Evolutionary conservation across 257 asterid genomes (phyloP), one percentile per base, ranked within the genome.

Genomic region (Scutellaria barbata): DNA sequence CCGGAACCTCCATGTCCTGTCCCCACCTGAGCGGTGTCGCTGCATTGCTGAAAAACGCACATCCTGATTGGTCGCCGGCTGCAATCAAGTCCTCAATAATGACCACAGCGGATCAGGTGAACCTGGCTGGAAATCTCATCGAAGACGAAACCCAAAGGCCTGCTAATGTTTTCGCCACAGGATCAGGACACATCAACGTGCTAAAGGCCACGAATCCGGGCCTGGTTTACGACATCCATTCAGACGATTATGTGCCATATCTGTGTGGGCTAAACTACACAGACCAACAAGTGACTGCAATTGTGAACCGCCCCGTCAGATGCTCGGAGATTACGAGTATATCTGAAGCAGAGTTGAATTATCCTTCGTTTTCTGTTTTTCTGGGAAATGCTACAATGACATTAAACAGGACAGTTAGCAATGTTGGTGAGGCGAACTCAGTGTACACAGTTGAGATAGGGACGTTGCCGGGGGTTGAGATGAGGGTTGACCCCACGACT

Each of bases 251-350:
- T 60, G 3, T 77, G 0, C 79, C 84, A 1, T 86, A 81, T 46
- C 41, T 83, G 6, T 86, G 90, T 10, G 88, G 90, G 7, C 55
- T 86, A 47, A 61, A 74, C 8, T 83, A 81, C 74, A 81, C 87
- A 0, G 10, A 37, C 59, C 35, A 46, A 30, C 53, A 83, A 8
- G 75, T 83, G 1, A 53, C 74, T 4, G 16, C 0, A 7, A 39
- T 79, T 14, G 3, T 72, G 3, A 72, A 69, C 1, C 56, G 53
- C 6, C 56, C 10, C 42, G 69, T 85, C n/a, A 66, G 61, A 22
- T 83, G 90, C 60, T 40, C 71, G 0, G 54, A 2, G 22, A 59
- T 18, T 18, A 22, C 62, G 7, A 76, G 68, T 56, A 73, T 83
- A 16, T 63, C 71, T 1, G 81, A 82, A 16, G 74, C 73, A 13